These are phyloP conservation scores for Cercis canadensis DNA, from an alignment of 306 rosid genomes.

Conservation along the genomic window DNA sequence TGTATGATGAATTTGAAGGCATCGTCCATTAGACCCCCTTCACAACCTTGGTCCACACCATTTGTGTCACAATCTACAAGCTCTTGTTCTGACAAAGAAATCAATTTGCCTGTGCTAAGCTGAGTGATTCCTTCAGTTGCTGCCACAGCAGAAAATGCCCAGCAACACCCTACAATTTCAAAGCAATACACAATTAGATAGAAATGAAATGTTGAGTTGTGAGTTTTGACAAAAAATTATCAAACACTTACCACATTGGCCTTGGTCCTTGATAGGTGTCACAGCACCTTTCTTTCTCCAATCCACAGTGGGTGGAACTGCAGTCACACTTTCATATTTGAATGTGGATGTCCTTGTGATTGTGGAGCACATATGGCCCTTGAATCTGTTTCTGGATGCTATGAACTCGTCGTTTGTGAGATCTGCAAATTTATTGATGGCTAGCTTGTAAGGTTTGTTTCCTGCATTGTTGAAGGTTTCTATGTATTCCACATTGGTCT, in stretches of 20 bases:
- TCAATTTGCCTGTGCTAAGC: neutral
- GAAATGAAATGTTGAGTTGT: neutral
- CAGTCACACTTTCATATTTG: conserved; percentile 28
- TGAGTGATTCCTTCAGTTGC: neutral
- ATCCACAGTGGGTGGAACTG: conserved; percentile 27
- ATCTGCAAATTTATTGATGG: conserved; percentile 39
- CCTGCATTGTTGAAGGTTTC: conserved; percentile 18
- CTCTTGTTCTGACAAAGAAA: conserved; percentile 4
- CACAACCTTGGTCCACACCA: conserved; percentile 16
- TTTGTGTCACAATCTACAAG: neutral
- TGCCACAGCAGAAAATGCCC: conserved; percentile 3
- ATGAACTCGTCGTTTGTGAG: conserved; percentile 44
- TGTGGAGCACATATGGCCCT: conserved; percentile 28
- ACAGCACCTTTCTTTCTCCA: conserved; percentile 41
- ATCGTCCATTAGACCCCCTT: conserved; percentile 7
- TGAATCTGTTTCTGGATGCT: conserved; percentile 33
- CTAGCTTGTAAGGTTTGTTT: conserved; percentile 36
- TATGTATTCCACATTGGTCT: conserved; percentile 23
- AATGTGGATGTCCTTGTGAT: neutral
- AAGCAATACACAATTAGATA: neutral
- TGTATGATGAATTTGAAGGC: conserved; percentile 25
- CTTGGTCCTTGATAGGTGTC: conserved; percentile 44
- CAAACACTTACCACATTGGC: conserved; percentile 30
- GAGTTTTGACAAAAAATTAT: neutral
- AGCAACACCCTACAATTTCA: neutral